Percentiles rank a stretch among this genome's conserved stretches.
phyloP scores from a whole-genome alignment of 108 stramenopile genomes.

The Pseudonitzschia delicatissima region DNA sequence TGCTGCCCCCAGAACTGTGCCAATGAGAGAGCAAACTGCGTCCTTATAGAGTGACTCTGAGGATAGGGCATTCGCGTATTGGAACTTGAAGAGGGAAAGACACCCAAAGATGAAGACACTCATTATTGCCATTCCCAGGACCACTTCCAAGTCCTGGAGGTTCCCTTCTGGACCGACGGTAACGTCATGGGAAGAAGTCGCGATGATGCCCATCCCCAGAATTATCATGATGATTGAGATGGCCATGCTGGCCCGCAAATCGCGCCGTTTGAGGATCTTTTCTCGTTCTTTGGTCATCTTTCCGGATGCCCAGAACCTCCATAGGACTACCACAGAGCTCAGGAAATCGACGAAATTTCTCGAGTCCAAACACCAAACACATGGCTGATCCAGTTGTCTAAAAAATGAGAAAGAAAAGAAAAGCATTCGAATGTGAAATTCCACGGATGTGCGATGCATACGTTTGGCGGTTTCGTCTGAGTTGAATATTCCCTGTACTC shows the following conservation, averaged over 20 bases:
- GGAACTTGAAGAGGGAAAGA: constrained; percentile 65
- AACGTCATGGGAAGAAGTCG: constrained; percentile 50
- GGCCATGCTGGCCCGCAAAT: constrained; percentile 67
- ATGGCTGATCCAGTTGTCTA: constrained; percentile 56
- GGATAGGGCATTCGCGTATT: constrained; percentile 48
- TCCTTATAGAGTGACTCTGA: constrained; percentile 67
- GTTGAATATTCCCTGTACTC: too few species aligned
- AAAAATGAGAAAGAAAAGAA: too few species aligned
- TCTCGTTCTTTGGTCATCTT: constrained; percentile 41
- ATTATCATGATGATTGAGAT: constrained; percentile 66
- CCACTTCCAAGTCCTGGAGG: constrained; percentile 27
- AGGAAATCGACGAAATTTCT: constrained; percentile 78
- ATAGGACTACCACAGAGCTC: constrained; percentile 60
- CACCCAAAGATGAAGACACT: constrained; percentile 61
- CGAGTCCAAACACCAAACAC: constrained; percentile 70
- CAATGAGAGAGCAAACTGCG: constrained; percentile 76
- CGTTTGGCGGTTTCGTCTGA: too few species aligned
- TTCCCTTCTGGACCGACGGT: constrained; percentile 26
- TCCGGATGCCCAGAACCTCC: constrained; percentile 69
- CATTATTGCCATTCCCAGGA: constrained; percentile 46
- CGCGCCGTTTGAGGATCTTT: constrained; percentile 50
- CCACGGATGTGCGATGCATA: too few species aligned
- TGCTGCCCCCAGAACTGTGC: constrained; percentile 55
- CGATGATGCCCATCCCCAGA: constrained; percentile 53
- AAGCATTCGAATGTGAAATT: too few species aligned